phyloP scores from a whole-genome alignment of 192 early-diverging fungal species.

The Coemansia sp. region DNA sequence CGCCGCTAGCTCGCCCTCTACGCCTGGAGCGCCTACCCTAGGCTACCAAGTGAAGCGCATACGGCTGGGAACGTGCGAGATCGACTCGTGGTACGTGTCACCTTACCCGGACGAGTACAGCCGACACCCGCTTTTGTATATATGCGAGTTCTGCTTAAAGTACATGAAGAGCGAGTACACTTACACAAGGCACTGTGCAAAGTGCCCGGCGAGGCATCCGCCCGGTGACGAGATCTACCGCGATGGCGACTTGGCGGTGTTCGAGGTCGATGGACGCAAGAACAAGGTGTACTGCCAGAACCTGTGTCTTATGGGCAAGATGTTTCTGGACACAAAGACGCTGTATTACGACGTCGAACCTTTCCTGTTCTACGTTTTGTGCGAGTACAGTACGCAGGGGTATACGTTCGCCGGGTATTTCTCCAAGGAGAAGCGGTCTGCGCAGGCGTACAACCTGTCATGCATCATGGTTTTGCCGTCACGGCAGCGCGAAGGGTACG shows the following conservation, averaged over 20 bases:
- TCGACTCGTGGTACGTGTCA: conserved; percentile 93
- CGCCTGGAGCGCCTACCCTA: too few species aligned
- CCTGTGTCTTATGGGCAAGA: conserved; percentile 91
- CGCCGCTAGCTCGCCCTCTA: conserved; percentile 26
- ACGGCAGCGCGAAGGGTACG: conserved; percentile 87
- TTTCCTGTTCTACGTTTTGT: conserved; percentile 92
- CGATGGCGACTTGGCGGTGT: conserved; percentile 82
- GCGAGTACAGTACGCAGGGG: conserved; percentile 67
- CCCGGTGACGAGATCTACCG: conserved; percentile 98
- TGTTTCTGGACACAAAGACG: conserved; percentile 97
- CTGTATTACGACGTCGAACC: conserved; percentile 97
- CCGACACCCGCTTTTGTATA: conserved; percentile 67
- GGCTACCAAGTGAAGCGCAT: conserved; percentile 59
- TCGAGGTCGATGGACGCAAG: conserved; percentile 96
- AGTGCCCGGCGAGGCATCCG: conserved; percentile 77
- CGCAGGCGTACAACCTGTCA: conserved; percentile 84
- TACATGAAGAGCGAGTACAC: conserved; percentile 93
- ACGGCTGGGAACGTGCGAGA: conserved; percentile 75
- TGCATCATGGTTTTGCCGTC: conserved; percentile 90
- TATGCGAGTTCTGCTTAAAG: conserved; percentile 97
- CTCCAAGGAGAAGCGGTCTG: conserved; percentile 93
- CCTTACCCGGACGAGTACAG: conserved; percentile 98
- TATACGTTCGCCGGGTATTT: conserved; percentile 97
- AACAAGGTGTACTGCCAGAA: conserved; percentile 99
- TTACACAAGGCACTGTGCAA: conserved; percentile 77